A percentile compares a stretch with the other conserved stretches of the same genome.
phyloP scores from a whole-genome alignment of 176 grass and related monocot genomes.

The Chloris gayana region DNA sequence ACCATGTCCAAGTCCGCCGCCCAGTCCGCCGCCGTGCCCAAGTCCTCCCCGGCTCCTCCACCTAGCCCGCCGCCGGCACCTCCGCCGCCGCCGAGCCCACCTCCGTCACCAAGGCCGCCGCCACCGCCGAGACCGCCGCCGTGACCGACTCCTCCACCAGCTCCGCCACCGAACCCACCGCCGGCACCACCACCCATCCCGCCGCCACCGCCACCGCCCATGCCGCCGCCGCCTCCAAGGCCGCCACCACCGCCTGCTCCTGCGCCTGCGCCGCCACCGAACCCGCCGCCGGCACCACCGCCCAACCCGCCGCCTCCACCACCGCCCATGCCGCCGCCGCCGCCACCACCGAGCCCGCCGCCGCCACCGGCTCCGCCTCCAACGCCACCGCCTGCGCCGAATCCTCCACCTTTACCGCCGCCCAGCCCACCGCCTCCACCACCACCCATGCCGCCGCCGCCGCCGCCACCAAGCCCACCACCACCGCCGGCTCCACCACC shows the following conservation, averaged over 20 bases:
- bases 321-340: neutral
- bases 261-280: neutral
- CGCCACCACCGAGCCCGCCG: neutral
- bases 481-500: slow-evolving; percentile 31
- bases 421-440: slow-evolving; percentile 41
- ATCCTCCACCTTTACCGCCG: slow-evolving; percentile 17
- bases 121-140: slow-evolving; percentile 19
- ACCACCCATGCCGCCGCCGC: slow-evolving; percentile 25
- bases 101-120: slow-evolving; percentile 3
- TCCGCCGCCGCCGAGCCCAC: neutral
- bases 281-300: neutral
- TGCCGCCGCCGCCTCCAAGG: neutral
- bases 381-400: slow-evolving; percentile 12
- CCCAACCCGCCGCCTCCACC: slow-evolving; percentile 11
- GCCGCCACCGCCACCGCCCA: neutral
- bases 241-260: slow-evolving; percentile 1
- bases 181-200: slow-evolving; percentile 15
- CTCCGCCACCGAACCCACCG: neutral
- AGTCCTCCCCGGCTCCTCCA: slow-evolving; percentile 21
- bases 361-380: slow-evolving; percentile 32
- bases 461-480: slow-evolving; percentile 30
- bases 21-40: neutral
- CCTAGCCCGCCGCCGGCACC: neutral
- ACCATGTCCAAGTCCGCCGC: slow-evolving; percentile 24
- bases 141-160: neutral